Evolutionary conservation across 2,329 filamentous ascomycete genomes (phyloP), one percentile per base, ranked within the genome.

Genomic region (Ascochyta koolunga): DNA sequence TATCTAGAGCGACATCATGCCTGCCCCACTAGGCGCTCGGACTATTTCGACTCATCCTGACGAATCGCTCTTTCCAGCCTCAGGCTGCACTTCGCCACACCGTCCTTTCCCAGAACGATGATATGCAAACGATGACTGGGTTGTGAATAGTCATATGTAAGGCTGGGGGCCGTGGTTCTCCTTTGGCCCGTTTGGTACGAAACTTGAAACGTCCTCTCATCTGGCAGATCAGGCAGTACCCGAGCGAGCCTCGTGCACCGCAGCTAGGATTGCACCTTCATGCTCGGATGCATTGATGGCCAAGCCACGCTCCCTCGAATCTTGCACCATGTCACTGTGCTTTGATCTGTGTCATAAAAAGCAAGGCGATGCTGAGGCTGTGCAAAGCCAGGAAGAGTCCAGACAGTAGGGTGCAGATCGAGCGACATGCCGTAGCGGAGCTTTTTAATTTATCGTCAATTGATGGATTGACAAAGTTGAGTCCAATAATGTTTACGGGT

Each of bases 31-130:
- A 54, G 43, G 61, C 59, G 44, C 27, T 50, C 59, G 63, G 58
- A 19, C 40, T 35, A 22, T 22, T 64, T 67, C 64, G 64, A 67
- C 65, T 68, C 65, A 68, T 67, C 54, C 25, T 64, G 59, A 66
- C 56, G 45, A 43, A 58, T 51, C 16, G 29, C 46, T 35, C 31
- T 37, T 42, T 51, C 43, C 52, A 52, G 43, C 48, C 46, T 40
- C 50, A 35, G 35, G 43, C 18, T 45, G 54, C 41, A 38, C 51
- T 45, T 50, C 51, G 51, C 51, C 51, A 54, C 51, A 31, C 18
- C 21, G 16, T 32, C 21, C 37, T 40, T 46, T 21, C 45, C 46
- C 24, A 47, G 50, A 39, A 24, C 36, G 15, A 37, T 27, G 46
- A 51, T 43, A 13, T 18, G 38, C 38, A 35, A 45, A 33, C 29